phyloP scores from a whole-genome alignment of 2,329 filamentous ascomycete species.

The Fusarium nanum region DNA sequence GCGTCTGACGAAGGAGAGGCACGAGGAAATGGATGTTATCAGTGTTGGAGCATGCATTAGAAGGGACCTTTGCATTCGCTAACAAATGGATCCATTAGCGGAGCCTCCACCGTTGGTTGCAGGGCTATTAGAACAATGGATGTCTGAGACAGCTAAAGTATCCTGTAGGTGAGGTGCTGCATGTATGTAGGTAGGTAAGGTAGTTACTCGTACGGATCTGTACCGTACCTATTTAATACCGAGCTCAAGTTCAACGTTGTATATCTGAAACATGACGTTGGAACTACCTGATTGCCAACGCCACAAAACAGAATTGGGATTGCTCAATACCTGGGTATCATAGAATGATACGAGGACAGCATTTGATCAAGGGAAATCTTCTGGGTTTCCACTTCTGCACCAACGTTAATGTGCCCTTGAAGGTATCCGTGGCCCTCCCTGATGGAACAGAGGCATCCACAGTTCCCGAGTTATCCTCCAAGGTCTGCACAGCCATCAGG shows the following conservation, averaged over 20 bases:
- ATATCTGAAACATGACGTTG: constrained; percentile 6
- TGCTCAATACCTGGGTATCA: background rate
- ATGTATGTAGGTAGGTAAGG: too few relatives aligned
- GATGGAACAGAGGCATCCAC: constrained; percentile 9
- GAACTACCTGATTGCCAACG: background rate
- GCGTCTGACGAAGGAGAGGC: background rate
- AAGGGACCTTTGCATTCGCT: constrained; percentile 15
- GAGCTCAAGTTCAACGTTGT: background rate
- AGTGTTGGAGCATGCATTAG: constrained; percentile 5
- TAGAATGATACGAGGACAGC: background rate
- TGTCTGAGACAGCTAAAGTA: background rate
- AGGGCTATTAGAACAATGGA: background rate
- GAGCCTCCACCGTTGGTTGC: background rate
- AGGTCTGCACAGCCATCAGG: constrained; percentile 8
- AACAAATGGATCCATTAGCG: background rate
- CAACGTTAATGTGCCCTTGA: constrained; percentile 1
- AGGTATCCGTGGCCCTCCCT: constrained; percentile 11
- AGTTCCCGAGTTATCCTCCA: constrained; percentile 2
- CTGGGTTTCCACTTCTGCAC: background rate
- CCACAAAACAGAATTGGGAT: background rate
- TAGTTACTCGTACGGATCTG: background rate
- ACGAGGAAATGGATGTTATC: constrained; percentile 1
- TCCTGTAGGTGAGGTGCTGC: background rate
- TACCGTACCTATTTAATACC: background rate
- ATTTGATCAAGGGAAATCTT: background rate